Percentiles rank a stretch among this genome's conserved stretches.
phyloP scores from a whole-genome alignment of 228 moss, liverwort and hornwort genomes.

The Sphagnum fallax region DNA sequence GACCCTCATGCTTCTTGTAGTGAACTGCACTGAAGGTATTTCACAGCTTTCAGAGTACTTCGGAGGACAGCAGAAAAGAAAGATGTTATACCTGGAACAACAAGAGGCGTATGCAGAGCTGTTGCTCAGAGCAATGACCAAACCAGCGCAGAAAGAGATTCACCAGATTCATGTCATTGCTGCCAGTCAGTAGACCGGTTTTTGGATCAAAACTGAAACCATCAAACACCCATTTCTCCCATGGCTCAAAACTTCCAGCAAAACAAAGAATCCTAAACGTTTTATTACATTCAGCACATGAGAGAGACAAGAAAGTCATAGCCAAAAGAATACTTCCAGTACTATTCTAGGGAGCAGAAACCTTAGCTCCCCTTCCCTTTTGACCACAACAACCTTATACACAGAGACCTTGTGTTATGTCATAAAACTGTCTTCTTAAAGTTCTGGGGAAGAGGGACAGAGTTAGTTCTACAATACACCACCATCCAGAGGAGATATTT shows the following conservation, averaged over 20 bases:
- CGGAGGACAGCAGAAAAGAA: background rate
- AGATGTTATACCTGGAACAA: slow-evolving; percentile 56
- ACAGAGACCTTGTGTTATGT: too few relatives aligned
- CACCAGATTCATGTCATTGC: slow-evolving; percentile 89
- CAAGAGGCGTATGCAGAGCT: slow-evolving; percentile 76
- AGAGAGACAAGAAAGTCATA: background rate
- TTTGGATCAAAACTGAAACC: slow-evolving; percentile 67
- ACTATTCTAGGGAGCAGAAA: too few relatives aligned
- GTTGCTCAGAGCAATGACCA: slow-evolving; percentile 83
- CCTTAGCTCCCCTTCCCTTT: too few relatives aligned
- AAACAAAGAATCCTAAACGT: background rate
- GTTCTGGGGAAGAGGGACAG: too few relatives aligned
- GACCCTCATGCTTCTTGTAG: background rate
- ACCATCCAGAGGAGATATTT: too few relatives aligned
- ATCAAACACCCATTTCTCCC: background rate
- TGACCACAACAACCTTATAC: too few relatives aligned
- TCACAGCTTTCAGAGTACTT: background rate
- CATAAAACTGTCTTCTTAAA: too few relatives aligned
- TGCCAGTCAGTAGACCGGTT: slow-evolving; percentile 75
- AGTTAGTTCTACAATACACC: too few relatives aligned
- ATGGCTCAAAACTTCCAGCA: background rate
- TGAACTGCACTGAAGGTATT: background rate
- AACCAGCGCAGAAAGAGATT: slow-evolving; percentile 86
- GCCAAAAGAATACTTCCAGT: background rate
- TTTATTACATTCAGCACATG: background rate